phyloP scores from a whole-genome alignment of 805 yeast species.

The Nakazawaea laoshanensis region DNA sequence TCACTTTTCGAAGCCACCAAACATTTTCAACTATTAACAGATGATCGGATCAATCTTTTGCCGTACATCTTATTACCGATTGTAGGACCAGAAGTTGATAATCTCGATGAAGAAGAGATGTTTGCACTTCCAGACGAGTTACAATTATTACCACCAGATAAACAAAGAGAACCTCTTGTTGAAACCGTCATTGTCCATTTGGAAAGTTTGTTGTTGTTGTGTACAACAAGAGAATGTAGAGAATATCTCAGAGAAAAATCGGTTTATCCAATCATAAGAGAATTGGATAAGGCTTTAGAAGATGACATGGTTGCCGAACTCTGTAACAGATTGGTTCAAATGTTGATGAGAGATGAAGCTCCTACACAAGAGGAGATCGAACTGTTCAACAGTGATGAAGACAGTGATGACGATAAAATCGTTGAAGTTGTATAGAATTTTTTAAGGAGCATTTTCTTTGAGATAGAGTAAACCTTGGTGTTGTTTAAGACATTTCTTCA shows the following conservation, averaged over 20 bases:
- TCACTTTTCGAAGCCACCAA: constrained; percentile 70
- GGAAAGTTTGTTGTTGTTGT: constrained; percentile 71
- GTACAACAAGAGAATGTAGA: constrained; percentile 68
- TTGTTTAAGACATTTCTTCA: constrained; percentile 28
- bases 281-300: constrained; percentile 56
- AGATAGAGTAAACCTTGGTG: constrained; percentile 9
- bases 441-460: constrained; percentile 2
- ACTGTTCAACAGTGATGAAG: constrained; percentile 34
- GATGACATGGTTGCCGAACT: constrained; percentile 45
- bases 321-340: constrained; percentile 80
- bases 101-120: constrained; percentile 76
- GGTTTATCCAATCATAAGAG: constrained; percentile 81
- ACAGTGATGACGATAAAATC: constrained; percentile 41
- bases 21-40: constrained; percentile 52
- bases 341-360: constrained; percentile 87
- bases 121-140: constrained; percentile 84
- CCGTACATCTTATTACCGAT: constrained; percentile 80
- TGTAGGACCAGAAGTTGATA: constrained; percentile 61
- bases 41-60: constrained; percentile 60
- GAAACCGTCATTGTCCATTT: constrained; percentile 64
- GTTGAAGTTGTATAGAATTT: constrained; percentile 32
- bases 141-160: constrained; percentile 69
- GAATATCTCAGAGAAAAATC: constrained; percentile 72
- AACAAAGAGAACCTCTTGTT: constrained; percentile 63
- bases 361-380: constrained; percentile 35